These are phyloP conservation scores for Blepharisma undulans DNA, from an alignment of 169 alveolate species.

Conservation along the genomic window DNA sequence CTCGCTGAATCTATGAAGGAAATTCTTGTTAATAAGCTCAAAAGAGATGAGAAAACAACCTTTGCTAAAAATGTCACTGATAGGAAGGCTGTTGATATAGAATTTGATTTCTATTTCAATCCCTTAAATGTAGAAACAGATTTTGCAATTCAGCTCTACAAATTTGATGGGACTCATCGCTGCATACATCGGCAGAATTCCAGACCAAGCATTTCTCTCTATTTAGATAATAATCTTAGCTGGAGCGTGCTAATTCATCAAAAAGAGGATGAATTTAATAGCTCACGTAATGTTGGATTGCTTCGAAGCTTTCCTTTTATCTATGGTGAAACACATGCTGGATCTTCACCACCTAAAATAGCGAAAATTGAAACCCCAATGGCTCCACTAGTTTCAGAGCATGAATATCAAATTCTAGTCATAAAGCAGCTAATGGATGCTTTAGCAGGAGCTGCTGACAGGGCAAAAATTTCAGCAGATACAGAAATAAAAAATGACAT, in stretches of 20 bases:
- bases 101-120: background rate
- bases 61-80: background rate
- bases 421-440: background rate
- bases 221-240: background rate
- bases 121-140: background rate
- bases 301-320: background rate
- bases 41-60: background rate
- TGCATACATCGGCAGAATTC: background rate
- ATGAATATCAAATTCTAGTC: background rate
- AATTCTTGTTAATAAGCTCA: background rate
- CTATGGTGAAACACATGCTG: background rate
- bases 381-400: background rate
- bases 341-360: background rate
- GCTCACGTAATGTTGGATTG: background rate
- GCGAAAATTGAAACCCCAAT: background rate
- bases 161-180: background rate
- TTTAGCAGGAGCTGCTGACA: background rate
- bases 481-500: background rate
- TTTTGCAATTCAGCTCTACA: background rate
- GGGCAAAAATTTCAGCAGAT: background rate
- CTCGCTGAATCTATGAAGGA: background rate
- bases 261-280: background rate
- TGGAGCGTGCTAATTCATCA: background rate
- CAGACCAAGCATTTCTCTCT: background rate
- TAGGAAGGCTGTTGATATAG: background rate